These are phyloP conservation scores for Piloderma croceum DNA, from an alignment of 768 basidiomycete genomes.

Conservation along the genomic window DNA sequence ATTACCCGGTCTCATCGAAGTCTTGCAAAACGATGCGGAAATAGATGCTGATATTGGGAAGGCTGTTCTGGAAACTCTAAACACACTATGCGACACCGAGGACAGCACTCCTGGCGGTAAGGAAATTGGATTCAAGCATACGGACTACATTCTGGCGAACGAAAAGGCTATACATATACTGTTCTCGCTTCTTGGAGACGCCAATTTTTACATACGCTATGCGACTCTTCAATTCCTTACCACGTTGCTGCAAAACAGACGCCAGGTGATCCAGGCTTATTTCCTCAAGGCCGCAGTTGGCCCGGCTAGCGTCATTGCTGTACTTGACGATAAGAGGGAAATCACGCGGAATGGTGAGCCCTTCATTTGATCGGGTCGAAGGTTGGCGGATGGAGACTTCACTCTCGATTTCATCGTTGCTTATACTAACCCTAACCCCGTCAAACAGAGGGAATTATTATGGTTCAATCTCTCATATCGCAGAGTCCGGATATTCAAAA, in stretches of 20 bases:
- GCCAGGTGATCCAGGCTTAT: constrained; percentile 80
- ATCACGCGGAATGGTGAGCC: constrained; percentile 81
- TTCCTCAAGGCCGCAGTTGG: constrained; percentile 84
- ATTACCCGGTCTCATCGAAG: constrained; percentile 70
- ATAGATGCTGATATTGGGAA: constrained; percentile 90
- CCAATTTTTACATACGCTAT: constrained; percentile 82
- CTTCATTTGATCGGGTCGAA: background rate
- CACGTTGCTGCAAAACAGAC: constrained; percentile 74
- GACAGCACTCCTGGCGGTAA: constrained; percentile 43
- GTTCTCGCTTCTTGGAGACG: constrained; percentile 68
- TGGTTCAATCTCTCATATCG: constrained; percentile 74
- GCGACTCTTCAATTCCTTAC: constrained; percentile 78
- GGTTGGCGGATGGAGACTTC: constrained; percentile 6
- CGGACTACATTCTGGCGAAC: constrained; percentile 69
- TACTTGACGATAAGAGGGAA: constrained; percentile 81
- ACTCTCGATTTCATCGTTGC: background rate
- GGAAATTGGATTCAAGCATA: constrained; percentile 79
- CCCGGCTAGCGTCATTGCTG: constrained; percentile 61
- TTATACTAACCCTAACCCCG: constrained; percentile 6
- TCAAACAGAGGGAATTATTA: constrained; percentile 78
- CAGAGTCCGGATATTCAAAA: constrained; percentile 95
- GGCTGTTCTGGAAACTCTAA: constrained; percentile 86
- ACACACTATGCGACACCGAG: constrained; percentile 77
- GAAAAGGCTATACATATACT: constrained; percentile 71
- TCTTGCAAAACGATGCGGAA: constrained; percentile 82